Percentiles rank a stretch among this genome's conserved stretches.
Conservation (phyloP, 2,329 filamentous ascomycete genomes). For the Botrytis fragariae region DNA sequence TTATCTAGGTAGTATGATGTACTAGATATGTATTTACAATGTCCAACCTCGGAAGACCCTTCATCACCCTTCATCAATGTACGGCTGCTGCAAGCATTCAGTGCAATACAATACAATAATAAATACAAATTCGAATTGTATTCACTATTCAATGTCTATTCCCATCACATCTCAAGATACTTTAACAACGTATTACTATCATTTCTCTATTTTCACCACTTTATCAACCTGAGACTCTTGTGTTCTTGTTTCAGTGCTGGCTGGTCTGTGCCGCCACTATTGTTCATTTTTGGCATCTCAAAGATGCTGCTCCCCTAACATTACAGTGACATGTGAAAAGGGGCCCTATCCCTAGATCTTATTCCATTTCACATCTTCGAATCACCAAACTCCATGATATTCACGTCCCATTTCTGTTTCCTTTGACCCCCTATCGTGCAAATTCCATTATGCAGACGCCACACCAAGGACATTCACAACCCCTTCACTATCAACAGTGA, state of each 20-base stretch:
- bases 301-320: slow-evolving; percentile 12
- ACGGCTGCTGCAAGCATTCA: background rate
- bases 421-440: background rate
- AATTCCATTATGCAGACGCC: slow-evolving; percentile 1
- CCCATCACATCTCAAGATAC: background rate
- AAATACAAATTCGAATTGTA: background rate
- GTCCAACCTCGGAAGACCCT: background rate
- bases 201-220: background rate
- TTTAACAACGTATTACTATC: background rate
- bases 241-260: background rate
- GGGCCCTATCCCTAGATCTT: background rate
- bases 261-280: background rate
- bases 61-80: background rate
- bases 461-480: slow-evolving; percentile 66
- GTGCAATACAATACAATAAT: background rate
- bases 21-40: background rate
- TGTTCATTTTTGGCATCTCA: slow-evolving; percentile 12
- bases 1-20: background rate
- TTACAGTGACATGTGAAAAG: slow-evolving; percentile 13
- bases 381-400: slow-evolving; percentile 18
- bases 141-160: background rate
- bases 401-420: background rate
- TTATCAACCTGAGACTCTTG: background rate
- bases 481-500: slow-evolving; percentile 73
- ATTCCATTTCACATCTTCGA: slow-evolving; percentile 11